Evolutionary conservation across 169 alveolate genomes (phyloP).

Genomic region (Plasmodium falciparum): DNA sequence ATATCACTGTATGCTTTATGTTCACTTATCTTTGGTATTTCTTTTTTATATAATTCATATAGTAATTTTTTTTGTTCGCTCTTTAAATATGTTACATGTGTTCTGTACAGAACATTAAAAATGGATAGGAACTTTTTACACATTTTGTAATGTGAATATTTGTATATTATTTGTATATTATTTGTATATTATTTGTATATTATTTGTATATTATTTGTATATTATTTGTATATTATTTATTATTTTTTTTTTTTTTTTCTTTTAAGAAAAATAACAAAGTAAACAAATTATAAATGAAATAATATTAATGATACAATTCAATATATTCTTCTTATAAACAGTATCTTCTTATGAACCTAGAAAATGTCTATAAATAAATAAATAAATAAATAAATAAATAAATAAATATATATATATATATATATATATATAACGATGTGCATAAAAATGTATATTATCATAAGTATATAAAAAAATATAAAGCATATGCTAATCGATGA

Average conservation of each 20-base stretch:
- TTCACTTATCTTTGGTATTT: constrained; percentile 7
- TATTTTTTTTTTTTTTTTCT: neutral
- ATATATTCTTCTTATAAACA: neutral
- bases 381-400: neutral
- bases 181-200: no score
- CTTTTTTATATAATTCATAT: constrained; percentile 18
- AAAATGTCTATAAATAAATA: constrained; percentile 2
- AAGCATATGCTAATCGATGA: neutral
- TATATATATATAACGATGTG: neutral
- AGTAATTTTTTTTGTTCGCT: constrained; percentile 13
- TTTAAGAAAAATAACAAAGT: neutral
- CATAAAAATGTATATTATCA: neutral
- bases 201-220: no score
- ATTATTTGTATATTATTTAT: neutral
- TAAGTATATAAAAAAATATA: neutral
- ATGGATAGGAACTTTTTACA: no score
- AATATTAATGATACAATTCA: neutral
- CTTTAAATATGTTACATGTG: constrained; percentile 10
- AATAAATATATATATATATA: neutral
- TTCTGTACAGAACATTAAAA: no score
- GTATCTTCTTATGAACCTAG: neutral
- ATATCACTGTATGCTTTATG: constrained; percentile 16
- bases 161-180: no score
- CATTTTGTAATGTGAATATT: no score
- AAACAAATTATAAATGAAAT: neutral